Conservation (phyloP, 2,329 filamentous ascomycete species). For the Trichothecium roseum region DNA sequence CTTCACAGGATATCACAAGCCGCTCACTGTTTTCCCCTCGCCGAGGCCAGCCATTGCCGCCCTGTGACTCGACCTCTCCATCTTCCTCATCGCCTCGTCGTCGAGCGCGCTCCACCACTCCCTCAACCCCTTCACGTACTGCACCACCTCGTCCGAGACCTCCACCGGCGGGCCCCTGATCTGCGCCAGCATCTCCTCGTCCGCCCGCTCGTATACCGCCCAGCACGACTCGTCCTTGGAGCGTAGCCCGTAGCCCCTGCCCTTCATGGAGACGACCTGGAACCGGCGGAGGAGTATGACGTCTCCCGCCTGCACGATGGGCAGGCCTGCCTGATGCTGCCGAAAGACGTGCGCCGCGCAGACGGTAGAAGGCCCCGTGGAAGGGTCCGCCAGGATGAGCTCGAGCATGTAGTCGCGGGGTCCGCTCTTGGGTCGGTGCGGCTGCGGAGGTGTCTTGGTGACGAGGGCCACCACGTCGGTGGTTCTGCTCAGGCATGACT, state of each 20-base stretch:
- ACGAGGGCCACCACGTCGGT: constrained; percentile 46
- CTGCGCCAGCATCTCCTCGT: constrained; percentile 32
- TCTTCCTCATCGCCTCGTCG: constrained; percentile 30
- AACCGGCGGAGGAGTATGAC: constrained; percentile 48
- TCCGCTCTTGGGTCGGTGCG: constrained; percentile 44
- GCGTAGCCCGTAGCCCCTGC: constrained; percentile 44
- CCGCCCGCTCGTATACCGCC: constrained; percentile 46
- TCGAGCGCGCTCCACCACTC: constrained; percentile 40
- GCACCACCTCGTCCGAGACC: constrained; percentile 36
- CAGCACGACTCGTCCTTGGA: constrained; percentile 48
- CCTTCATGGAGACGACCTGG: constrained; percentile 40
- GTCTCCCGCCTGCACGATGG: constrained; percentile 44
- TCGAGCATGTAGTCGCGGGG: constrained; percentile 50
- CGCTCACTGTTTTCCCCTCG: not conserved
- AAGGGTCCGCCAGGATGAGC: constrained; percentile 47
- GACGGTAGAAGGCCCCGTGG: constrained; percentile 36
- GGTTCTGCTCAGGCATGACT: constrained; percentile 35
- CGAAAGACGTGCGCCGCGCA: constrained; percentile 48
- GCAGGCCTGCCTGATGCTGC: constrained; percentile 46
- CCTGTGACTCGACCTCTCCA: constrained; percentile 35
- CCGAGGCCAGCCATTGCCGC: constrained; percentile 12
- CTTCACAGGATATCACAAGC: not conserved
- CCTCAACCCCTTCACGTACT: constrained; percentile 36
- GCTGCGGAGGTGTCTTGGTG: constrained; percentile 36
- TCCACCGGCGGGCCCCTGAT: constrained; percentile 52